phyloP scores from a whole-genome alignment of 2,329 filamentous ascomycete genomes.

The Hypoxylon rubiginosum region DNA sequence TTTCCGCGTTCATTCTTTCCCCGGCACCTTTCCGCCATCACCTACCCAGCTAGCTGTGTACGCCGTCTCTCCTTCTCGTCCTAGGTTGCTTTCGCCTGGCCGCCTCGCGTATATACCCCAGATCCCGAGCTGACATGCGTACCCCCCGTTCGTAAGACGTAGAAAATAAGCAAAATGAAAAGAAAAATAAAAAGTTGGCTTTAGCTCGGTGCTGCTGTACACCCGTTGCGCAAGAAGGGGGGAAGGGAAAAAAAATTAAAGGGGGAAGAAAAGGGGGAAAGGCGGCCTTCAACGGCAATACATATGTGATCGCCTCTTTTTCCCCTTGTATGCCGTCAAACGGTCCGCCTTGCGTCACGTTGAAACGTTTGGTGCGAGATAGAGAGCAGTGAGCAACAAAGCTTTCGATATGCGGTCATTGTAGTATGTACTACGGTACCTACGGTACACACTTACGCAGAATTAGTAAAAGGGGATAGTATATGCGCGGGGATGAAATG shows the following conservation, averaged over 20 bases:
- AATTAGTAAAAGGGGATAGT: not conserved
- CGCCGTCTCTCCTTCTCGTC: slow-evolving; percentile 4
- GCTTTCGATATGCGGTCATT: slow-evolving; percentile 5
- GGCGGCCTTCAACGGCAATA: slow-evolving; percentile 21
- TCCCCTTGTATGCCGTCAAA: slow-evolving; percentile 4
- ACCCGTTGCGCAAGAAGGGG: slow-evolving; percentile 19
- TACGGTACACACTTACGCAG: slow-evolving; percentile 13
- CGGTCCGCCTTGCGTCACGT: slow-evolving; percentile 25
- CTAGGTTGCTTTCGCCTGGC: not conserved
- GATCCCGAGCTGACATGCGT: slow-evolving; percentile 10
- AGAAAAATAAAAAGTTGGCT: not conserved
- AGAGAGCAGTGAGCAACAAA: not conserved
- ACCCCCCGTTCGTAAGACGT: slow-evolving; percentile 7
- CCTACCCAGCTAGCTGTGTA: not conserved
- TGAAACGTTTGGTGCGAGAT: slow-evolving; percentile 4
- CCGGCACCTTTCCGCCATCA: slow-evolving; percentile 23
- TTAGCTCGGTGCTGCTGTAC: slow-evolving; percentile 25
- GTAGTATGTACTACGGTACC: not conserved
- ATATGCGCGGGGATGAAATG: too few relatives aligned
- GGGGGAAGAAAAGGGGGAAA: not conserved
- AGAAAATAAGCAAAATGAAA: slow-evolving; percentile 7
- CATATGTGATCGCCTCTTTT: slow-evolving; percentile 19
- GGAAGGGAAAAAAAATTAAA: not conserved
- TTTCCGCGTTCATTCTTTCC: slow-evolving; percentile 9
- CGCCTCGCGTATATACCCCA: slow-evolving; percentile 6